Evolutionary conservation across 1,284 basidiomycete genomes (phyloP).

Genomic region (Pyrrhoderma lamaoense): DNA sequence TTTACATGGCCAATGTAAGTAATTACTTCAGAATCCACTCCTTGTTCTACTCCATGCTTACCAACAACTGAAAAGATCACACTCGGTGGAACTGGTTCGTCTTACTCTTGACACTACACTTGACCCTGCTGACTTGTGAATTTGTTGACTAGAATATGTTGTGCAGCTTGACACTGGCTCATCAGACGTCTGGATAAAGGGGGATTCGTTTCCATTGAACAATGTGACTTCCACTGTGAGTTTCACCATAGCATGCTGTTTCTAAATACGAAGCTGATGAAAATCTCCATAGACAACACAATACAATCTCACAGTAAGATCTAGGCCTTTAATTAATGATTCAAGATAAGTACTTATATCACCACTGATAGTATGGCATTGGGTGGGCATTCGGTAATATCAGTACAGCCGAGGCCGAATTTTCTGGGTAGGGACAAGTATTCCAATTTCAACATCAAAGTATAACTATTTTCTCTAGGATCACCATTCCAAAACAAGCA

Average conservation of each 20-base stretch:
- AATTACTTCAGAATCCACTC: background rate
- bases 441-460: conserved; percentile 1
- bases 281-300: conserved; percentile 32
- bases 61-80: conserved; percentile 40
- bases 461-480: conserved; percentile 33
- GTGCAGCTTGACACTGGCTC: conserved; percentile 78
- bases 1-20: conserved; percentile 69
- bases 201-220: conserved; percentile 42
- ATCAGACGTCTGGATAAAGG: conserved; percentile 72
- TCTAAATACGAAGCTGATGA: conserved; percentile 4
- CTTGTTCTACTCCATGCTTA: background rate
- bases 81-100: conserved; percentile 51
- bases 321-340: background rate
- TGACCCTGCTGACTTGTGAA: conserved; percentile 10
- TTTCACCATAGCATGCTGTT: background rate
- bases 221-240: conserved; percentile 47
- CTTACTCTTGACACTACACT: background rate
- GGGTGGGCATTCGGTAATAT: conserved; percentile 67
- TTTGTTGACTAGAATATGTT: conserved; percentile 40
- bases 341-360: conserved; percentile 8
- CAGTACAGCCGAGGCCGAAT: conserved; percentile 51
- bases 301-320: conserved; percentile 54
- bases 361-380: conserved; percentile 54
- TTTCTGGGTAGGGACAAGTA: conserved; percentile 51
- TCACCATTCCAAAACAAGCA: conserved; percentile 57